A percentile compares a stretch with the other conserved stretches of the same genome.
Evolutionary conservation across 805 yeast species (phyloP).

Genomic region (Candida quercuum): DNA sequence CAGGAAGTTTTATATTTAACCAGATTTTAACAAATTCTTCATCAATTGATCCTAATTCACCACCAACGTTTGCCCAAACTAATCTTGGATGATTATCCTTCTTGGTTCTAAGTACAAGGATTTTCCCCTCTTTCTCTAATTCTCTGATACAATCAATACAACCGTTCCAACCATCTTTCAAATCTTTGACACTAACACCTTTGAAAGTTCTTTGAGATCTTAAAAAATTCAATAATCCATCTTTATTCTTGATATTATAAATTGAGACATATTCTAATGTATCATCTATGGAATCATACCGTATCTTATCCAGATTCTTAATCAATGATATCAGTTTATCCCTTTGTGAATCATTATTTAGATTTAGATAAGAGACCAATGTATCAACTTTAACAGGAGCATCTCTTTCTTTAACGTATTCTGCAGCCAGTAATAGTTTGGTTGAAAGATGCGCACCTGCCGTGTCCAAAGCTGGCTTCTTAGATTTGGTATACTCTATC

Average conservation of each 20-base stretch:
- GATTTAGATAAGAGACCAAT: constrained; percentile 59
- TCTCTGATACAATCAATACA: constrained; percentile 75
- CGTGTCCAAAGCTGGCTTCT: constrained; percentile 26
- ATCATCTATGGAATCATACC: constrained; percentile 52
- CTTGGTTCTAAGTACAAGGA: constrained; percentile 81
- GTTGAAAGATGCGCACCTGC: constrained; percentile 66
- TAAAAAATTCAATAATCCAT: constrained; percentile 68
- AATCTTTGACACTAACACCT: constrained; percentile 70
- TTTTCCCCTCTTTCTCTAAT: constrained; percentile 69
- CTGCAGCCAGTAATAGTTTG: constrained; percentile 85
- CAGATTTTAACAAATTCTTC: constrained; percentile 80
- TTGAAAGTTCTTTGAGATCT: constrained; percentile 80
- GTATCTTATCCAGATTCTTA: constrained; percentile 71
- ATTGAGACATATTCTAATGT: constrained; percentile 85
- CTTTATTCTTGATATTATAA: constrained; percentile 79
- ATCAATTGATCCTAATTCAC: constrained; percentile 65
- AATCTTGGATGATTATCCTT: constrained; percentile 91
- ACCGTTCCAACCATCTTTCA: constrained; percentile 91
- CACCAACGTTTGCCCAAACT: constrained; percentile 86
- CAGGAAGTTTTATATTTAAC: constrained; percentile 75
- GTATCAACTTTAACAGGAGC: constrained; percentile 62
- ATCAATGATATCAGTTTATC: constrained; percentile 67
- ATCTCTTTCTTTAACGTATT: constrained; percentile 69
- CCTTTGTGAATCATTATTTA: constrained; percentile 42
- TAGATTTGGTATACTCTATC: constrained; percentile 19